A percentile compares a stretch with the other conserved stretches of the same genome.
phyloP scores from a whole-genome alignment of 768 basidiomycete genomes.

The Ramaria rubella region DNA sequence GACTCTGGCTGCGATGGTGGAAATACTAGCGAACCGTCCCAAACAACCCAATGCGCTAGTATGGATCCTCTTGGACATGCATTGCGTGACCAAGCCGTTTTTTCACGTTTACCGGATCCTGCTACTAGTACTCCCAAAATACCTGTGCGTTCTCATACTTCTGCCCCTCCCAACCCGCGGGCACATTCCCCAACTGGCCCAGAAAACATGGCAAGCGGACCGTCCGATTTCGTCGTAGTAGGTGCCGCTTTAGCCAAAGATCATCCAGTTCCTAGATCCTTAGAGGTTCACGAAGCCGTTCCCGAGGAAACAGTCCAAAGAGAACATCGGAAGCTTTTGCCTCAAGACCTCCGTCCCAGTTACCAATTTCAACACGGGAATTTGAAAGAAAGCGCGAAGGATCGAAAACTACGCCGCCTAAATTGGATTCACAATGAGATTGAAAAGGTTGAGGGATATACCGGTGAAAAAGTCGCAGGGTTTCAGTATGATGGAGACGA shows the following conservation, averaged over 20 bases:
- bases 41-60: too few relatives aligned
- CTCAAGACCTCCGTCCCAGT: background rate
- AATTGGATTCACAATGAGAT: slow-evolving; percentile 7
- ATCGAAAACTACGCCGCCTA: background rate
- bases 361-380: background rate
- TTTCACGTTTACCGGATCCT: background rate
- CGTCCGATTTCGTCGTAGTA: slow-evolving; percentile 1
- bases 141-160: background rate
- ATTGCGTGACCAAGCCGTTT: slow-evolving; percentile 2
- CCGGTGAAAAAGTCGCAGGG: slow-evolving; percentile 3
- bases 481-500: slow-evolving; percentile 7
- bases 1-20: too few relatives aligned
- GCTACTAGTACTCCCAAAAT: background rate
- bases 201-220: background rate
- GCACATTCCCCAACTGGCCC: background rate
- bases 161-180: background rate
- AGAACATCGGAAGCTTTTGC: slow-evolving; percentile 7
- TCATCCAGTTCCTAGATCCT: background rate
- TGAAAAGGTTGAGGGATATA: slow-evolving; percentile 9
- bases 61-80: slow-evolving; percentile 8
- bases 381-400: background rate
- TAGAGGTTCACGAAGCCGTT: background rate
- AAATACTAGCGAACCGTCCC: too few relatives aligned
- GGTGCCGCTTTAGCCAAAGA: slow-evolving; percentile 6
- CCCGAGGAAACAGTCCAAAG: background rate